Base-by-base conservation (phyloP, 176 grass and related monocot species). In the Dendrocalamus sinicus region DNA sequence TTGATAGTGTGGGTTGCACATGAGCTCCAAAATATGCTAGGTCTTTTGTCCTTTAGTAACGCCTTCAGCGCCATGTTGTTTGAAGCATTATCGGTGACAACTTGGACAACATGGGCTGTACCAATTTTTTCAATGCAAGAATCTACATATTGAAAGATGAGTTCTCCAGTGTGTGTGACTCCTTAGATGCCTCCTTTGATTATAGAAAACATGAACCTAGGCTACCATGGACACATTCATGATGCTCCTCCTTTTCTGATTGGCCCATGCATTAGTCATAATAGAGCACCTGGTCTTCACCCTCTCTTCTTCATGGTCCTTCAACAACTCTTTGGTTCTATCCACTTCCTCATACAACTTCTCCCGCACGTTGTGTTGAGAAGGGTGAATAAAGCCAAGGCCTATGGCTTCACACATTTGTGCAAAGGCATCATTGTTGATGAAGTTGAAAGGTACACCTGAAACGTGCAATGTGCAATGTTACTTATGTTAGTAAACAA, bases 101-200 rank as follows among this genome's bases (percentile, higher is more conserved):
- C 54, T 22, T 57, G 19, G 7, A 57, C 17, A 57, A 22, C 19
- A 57, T 20, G 2, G 0, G 15, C 19, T 0, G 7, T 2, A 57
- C 54, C 54, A 2, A 9, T 2, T 22, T 20, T 7, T 57, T 57
- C 53, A 57, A 22, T 57, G 54, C 54, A 57, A 55, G 16, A 5
- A 57, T 20, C 2, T 17, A 59, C 55, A n/a, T n/a, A 59, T 2
- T n/a, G 4, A 22, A 59, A 59, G 8, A 59, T 10, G 20, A 10
- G 0, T 9, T 59, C 0, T 9, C 0, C 0, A 0, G 20, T 59
- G 8, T 59, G 8, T 59, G 55, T 10, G 55, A 9, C 2, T 22
- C 20, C 0, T 59, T 7, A 0, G 0, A 59, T 0, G 2, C 52
- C 2, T 59, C 55, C 20, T n/a, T 59, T n/a, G 55, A 59, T 59